Conservation (phyloP, 208 protist species). For the Leishmania turanica region DNA sequence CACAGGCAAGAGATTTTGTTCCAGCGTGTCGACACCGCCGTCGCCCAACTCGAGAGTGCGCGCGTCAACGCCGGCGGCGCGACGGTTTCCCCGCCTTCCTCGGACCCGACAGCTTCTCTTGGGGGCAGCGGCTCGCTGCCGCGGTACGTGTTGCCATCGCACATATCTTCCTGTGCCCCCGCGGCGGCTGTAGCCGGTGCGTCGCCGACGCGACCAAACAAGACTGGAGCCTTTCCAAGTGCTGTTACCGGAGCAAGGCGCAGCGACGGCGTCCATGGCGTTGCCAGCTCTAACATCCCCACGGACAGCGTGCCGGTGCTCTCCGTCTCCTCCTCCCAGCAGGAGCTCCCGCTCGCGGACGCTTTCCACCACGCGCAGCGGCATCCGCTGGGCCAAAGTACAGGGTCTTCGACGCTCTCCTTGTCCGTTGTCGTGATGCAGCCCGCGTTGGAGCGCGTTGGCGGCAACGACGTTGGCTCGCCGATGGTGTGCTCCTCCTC, state of each 20-base stretch:
- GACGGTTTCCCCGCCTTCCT: background rate
- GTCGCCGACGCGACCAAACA: background rate
- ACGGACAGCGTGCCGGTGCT: background rate
- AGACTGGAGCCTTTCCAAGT: background rate
- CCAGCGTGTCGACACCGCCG: slow-evolving; percentile 5
- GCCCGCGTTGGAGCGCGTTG: slow-evolving; percentile 20
- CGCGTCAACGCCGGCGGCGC: background rate
- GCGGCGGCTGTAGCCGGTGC: background rate
- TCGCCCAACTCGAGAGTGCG: background rate
- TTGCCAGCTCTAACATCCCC: too few species aligned
- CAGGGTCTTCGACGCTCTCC: slow-evolving; percentile 5
- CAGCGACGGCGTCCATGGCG: background rate
- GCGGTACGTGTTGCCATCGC: background rate
- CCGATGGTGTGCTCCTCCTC: background rate
- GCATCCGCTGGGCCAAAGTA: background rate
- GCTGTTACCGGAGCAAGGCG: background rate
- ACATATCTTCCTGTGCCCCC: background rate
- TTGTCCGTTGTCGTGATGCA: slow-evolving; percentile 26
- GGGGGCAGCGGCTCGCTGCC: background rate
- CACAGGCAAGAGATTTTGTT: slow-evolving; percentile 23
- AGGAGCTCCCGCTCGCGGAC: background rate
- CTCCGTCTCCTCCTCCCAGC: background rate
- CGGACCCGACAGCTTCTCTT: too few species aligned
- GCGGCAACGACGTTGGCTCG: background rate
- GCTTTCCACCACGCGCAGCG: background rate